Base-by-base conservation (phyloP, 1,284 basidiomycete genomes). In the Marasmius oreades region DNA sequence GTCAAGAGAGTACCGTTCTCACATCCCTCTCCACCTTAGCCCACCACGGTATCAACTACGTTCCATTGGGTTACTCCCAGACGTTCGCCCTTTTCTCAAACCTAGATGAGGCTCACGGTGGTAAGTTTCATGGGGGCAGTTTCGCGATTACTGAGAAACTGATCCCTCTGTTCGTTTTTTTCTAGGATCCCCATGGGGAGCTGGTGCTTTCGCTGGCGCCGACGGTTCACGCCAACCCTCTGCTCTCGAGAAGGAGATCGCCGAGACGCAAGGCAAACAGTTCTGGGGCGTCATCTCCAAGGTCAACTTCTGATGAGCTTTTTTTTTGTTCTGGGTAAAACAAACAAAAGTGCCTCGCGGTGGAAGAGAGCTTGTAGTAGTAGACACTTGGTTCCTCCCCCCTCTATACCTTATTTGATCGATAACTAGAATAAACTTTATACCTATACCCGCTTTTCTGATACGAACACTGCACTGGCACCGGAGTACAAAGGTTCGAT, bases 41-140 rank as follows among this genome's bases (percentile, higher is more conserved):
- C 20, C 93, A 95, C 73, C 92, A 93, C 67, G 91, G 91, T 34
- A 79, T 92, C 62, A 77, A 83, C 69, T 92, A 77, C 68, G 89
- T 93, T 8, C 92, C 92, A 24, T 76, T 93, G 56, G 93, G 92
- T 14, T 95, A 92, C 76, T 77, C 79, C 45, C 67, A 77, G 59
- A 65, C 78, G 3, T 85, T 84, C 57, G 66, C 73, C 1, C 80
- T 85, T 66, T 68, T 93, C 61, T 72, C 81, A 37, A 80, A 83
- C 72, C 56, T 90, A 52, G 69, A 66, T 14, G 83, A 86, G 70
- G 78, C 88, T 53, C 88, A 84, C 66, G 92, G 92, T 66, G 88
- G 88, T 80, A 70, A 51, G 82, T 76, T 12, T n/a, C n/a, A n/a
- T n/a, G n/a, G n/a, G n/a, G n/a, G n/a, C n/a, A n/a, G 31, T 34